Evolutionary conservation across 345 rosid species (phyloP).

Genomic region (Aegle marmelos): DNA sequence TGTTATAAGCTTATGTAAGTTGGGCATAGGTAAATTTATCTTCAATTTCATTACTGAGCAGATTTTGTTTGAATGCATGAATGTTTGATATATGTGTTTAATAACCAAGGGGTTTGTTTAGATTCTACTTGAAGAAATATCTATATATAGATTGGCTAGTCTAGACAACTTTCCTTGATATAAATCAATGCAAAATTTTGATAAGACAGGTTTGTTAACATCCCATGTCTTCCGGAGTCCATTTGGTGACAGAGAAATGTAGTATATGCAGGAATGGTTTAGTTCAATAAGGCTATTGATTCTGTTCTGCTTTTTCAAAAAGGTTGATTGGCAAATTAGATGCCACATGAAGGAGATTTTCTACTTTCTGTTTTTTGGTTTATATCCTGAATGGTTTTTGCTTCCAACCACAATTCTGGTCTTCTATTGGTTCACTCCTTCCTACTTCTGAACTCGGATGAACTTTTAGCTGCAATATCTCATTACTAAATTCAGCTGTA

Average conservation of each 20-base stretch:
- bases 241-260: not conserved
- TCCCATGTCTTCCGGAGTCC: not conserved
- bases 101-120: not conserved
- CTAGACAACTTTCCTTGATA: not conserved
- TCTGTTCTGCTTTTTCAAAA: not conserved
- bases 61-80: not conserved
- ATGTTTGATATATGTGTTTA: not conserved
- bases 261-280: not conserved
- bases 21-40: not conserved
- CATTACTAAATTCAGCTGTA: not conserved
- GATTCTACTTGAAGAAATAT: not conserved
- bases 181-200: not conserved
- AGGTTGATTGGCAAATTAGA: not conserved
- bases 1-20: not conserved
- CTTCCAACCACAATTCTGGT: not conserved
- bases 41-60: not conserved
- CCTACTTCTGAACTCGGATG: not conserved
- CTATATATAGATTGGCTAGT: not conserved
- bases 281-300: not conserved
- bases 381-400: not conserved
- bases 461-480: not conserved
- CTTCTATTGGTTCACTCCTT: not conserved
- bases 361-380: not conserved
- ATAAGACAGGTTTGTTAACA: not conserved
- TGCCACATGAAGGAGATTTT: not conserved